Base-by-base conservation (phyloP, 176 grass and related monocot genomes). In the Chloris gayana region DNA sequence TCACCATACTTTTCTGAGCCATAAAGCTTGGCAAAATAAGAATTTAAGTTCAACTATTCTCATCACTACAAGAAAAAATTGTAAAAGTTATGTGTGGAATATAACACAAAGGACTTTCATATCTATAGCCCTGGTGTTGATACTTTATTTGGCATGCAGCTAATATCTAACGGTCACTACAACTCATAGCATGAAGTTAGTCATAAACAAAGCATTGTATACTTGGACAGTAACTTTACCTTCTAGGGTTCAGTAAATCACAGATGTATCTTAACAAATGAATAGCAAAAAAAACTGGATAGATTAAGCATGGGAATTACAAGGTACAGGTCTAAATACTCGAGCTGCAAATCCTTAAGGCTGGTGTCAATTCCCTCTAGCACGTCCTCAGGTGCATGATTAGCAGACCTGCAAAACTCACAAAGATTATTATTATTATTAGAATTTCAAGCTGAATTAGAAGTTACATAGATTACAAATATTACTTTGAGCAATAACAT, bases 371-470 rank as follows among this genome's bases (percentile, higher is more conserved):
- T 27, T 67, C 35, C 84, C 21, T 74, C 77, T 19, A 27, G 22
- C 61, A 80, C 84, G 66, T 86, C 84, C 74, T 86, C 84, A n/a
- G 84, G 61, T 46, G 84, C 61, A 69, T 86, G 84, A 80, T 86
- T 25, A 68, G 15, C 11, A 29, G 37, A 1, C 84, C 84, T 86
- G 67, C 37, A 80, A 74, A 80, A 24, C 64, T 79, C 4, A 72
- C 7, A 22, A 58, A 14, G 32, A 45, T 14, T 15, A 39, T 6
- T 50, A 18, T 18, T n/a, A 39, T 46, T 46, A 46, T 50, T n/a
- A n/a, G 17, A 50, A 3, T 50, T 50, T 50, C 47, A 50, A 18
- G 15, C 54, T 54, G 11, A 12, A 70, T 17, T 32, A 19, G 24
- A 80, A 58, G 69, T 44, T 73, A 59, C 47, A 35, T 29, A 75